Evolutionary conservation across 306 rosid species (phyloP).

Genomic region (Mucuna pruriens): DNA sequence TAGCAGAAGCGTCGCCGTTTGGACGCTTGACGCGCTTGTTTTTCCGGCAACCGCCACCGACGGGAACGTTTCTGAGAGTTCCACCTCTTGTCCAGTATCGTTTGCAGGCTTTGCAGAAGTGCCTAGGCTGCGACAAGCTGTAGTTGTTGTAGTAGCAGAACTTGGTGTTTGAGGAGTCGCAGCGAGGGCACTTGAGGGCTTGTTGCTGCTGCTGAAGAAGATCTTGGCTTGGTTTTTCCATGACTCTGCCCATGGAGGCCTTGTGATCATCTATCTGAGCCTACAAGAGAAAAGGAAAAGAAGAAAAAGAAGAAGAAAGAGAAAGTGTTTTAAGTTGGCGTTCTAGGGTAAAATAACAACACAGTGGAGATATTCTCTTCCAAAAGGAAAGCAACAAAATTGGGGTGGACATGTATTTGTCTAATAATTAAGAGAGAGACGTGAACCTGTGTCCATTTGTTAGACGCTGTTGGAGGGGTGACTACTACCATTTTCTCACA

Average conservation of each 20-base stretch:
- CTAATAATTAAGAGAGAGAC: constrained; percentile 76
- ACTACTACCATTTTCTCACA: constrained; percentile 64
- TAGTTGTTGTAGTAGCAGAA: constrained; percentile 98
- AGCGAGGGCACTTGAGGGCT: constrained; percentile 83
- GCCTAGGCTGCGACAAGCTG: constrained; percentile 91
- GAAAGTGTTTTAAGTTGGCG: constrained; percentile 44
- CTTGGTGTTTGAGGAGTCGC: constrained; percentile 94
- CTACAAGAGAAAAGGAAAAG: constrained; percentile 25
- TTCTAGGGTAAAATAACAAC: constrained; percentile 61
- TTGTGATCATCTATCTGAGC: constrained; percentile 59
- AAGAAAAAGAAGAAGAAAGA: neutral
- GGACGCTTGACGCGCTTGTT: constrained; percentile 82
- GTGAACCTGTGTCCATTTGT: constrained; percentile 86
- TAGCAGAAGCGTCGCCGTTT: constrained; percentile 18
- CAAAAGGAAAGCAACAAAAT: constrained; percentile 91
- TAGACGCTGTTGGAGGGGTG: constrained; percentile 55
- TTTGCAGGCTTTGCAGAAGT: constrained; percentile 98
- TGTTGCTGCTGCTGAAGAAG: constrained; percentile 59
- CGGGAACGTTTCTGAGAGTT: constrained; percentile 91
- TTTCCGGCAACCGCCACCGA: constrained; percentile 94
- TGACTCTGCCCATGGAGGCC: constrained; percentile 54
- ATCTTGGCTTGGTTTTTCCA: constrained; percentile 74
- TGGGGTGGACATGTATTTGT: constrained; percentile 69
- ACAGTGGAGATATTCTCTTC: constrained; percentile 77
- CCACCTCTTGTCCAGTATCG: constrained; percentile 98